These are phyloP conservation scores for Crucihimalaya himalaica DNA, from an alignment of 345 rosid genomes.

Conservation along the genomic window DNA sequence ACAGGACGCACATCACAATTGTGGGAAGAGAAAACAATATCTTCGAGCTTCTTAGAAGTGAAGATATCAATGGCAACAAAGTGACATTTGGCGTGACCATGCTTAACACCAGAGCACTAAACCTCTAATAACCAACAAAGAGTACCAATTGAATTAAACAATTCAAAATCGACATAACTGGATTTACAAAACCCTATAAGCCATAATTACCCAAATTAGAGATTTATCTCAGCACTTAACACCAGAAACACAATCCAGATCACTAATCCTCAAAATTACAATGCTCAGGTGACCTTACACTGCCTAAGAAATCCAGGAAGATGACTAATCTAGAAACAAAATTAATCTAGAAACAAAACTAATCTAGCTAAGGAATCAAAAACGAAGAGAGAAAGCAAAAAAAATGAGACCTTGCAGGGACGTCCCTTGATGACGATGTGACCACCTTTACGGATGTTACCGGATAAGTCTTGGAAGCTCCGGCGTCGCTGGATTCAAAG, in stretches of 20 bases:
- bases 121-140: too few species aligned
- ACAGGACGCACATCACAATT: slow-evolving; percentile 62
- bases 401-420: slow-evolving; percentile 41
- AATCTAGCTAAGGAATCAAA: neutral
- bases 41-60: slow-evolving; percentile 81
- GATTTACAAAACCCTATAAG: neutral
- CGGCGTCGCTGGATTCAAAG: slow-evolving; percentile 43
- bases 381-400: neutral
- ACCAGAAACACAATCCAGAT: neutral
- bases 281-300: neutral
- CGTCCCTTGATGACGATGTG: slow-evolving; percentile 46
- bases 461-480: slow-evolving; percentile 47
- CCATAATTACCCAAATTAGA: neutral
- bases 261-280: neutral
- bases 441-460: slow-evolving; percentile 45
- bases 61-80: slow-evolving; percentile 84
- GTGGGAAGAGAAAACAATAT: slow-evolving; percentile 87
- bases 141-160: neutral
- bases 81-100: slow-evolving; percentile 90
- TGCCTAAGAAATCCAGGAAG: neutral
- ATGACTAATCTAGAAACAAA: neutral
- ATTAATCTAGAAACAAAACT: neutral
- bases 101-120: slow-evolving; percentile 30
- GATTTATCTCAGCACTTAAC: neutral
- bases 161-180: neutral